Percentiles rank a stretch among this genome's conserved stretches.
These are phyloP conservation scores for Pichia deserticola DNA, from an alignment of 805 yeast genomes.

Conservation along the genomic window DNA sequence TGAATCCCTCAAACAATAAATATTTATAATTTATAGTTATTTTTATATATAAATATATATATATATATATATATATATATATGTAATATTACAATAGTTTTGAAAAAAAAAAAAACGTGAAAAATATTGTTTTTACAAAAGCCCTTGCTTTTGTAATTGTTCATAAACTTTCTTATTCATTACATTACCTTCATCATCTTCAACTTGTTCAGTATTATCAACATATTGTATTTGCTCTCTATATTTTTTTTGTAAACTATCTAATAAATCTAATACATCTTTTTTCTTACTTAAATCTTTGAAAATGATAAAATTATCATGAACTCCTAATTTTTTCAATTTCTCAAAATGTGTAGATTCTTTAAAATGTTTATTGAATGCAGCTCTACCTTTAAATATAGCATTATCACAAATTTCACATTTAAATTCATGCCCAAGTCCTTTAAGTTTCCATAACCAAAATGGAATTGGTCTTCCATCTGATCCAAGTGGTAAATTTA, in stretches of 20 bases:
- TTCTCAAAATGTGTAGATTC: slow-evolving; percentile 67
- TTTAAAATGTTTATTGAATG: slow-evolving; percentile 70
- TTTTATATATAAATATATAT: no score
- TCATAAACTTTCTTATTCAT: slow-evolving; percentile 77
- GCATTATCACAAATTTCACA: slow-evolving; percentile 87
- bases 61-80: no score
- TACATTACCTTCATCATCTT: slow-evolving; percentile 89
- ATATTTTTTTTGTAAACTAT: slow-evolving; percentile 32
- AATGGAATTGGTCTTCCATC: slow-evolving; percentile 91
- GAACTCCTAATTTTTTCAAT: slow-evolving; percentile 65
- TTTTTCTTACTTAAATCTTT: slow-evolving; percentile 57
- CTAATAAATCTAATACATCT: slow-evolving; percentile 62
- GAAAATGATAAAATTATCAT: slow-evolving; percentile 39
- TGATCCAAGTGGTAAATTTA: slow-evolving; percentile 69
- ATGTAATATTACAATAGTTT: no score
- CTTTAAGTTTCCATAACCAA: slow-evolving; percentile 89
- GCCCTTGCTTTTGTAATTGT: slow-evolving; percentile 83
- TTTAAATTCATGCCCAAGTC: slow-evolving; percentile 58
- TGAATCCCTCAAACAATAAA: no score
- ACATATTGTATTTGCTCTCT: slow-evolving; percentile 33
- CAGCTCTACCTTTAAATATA: slow-evolving; percentile 63
- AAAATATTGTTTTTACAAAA: slow-evolving; percentile 36
- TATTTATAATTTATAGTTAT: no score
- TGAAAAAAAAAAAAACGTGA: no score
- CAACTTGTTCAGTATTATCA: slow-evolving; percentile 69